phyloP scores from a whole-genome alignment of 352 stramenopile genomes.

The Pythium plurisporium region DNA sequence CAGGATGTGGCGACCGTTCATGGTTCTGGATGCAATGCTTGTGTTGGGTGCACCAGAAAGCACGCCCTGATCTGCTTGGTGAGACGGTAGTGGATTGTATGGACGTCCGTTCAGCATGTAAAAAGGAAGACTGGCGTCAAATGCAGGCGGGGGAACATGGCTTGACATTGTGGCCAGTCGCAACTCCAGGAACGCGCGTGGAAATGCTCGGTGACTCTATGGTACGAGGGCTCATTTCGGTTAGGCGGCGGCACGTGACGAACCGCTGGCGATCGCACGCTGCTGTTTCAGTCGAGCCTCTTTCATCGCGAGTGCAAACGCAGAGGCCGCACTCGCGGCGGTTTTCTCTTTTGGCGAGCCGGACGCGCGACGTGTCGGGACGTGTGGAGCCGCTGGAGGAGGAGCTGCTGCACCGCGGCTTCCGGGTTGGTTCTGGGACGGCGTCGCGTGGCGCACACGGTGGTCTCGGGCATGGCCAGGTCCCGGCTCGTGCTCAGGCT shows the following conservation, averaged over 20 bases:
- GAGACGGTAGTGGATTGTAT: too few species aligned
- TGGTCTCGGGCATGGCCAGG: conserved; percentile 14
- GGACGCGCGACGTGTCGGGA: not conserved
- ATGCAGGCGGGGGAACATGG: not conserved
- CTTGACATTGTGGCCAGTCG: not conserved
- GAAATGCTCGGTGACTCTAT: not conserved
- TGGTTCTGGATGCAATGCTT: too few species aligned
- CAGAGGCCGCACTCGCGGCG: conserved; percentile 47
- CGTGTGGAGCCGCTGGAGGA: not conserved
- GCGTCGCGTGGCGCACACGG: not conserved
- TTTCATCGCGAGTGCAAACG: conserved; percentile 77
- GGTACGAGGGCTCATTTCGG: conserved; percentile 1
- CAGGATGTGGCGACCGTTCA: too few species aligned
- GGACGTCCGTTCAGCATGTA: too few species aligned
- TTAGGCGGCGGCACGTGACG: not conserved
- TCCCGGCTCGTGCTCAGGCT: conserved; percentile 14
- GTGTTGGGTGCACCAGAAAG: too few species aligned
- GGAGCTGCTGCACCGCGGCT: not conserved
- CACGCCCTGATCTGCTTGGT: too few species aligned
- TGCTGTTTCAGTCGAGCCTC: conserved; percentile 69
- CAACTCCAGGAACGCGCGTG: not conserved
- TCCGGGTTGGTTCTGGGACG: not conserved
- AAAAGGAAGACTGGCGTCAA: not conserved
- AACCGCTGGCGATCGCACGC: conserved; percentile 19
- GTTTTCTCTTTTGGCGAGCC: conserved; percentile 17